phyloP scores from a whole-genome alignment of 495 filamentous ascomycete species.

The Hypoxylon cercidicola region DNA sequence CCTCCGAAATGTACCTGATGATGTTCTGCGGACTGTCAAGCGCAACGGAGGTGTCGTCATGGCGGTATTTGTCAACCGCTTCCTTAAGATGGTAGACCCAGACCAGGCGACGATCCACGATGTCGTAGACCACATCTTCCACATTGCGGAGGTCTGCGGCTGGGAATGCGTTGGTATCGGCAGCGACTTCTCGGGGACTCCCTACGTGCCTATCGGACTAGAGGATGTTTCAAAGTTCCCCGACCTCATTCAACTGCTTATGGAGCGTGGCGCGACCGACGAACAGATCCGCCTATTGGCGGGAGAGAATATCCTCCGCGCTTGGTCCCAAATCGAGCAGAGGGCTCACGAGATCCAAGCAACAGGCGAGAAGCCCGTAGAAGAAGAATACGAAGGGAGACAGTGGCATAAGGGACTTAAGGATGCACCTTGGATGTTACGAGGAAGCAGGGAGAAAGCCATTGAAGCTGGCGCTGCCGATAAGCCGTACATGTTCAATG shows the following conservation, averaged over 20 bases:
- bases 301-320: slow-evolving; percentile 62
- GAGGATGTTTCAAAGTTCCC: slow-evolving; percentile 52
- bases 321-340: slow-evolving; percentile 34
- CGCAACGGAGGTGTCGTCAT: slow-evolving; percentile 67
- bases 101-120: slow-evolving; percentile 68
- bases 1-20: slow-evolving; percentile 69
- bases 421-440: slow-evolving; percentile 34
- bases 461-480: slow-evolving; percentile 24
- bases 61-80: slow-evolving; percentile 70
- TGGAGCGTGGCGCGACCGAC: slow-evolving; percentile 63
- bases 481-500: slow-evolving; percentile 24
- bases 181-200: slow-evolving; percentile 72
- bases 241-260: slow-evolving; percentile 29
- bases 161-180: slow-evolving; percentile 71
- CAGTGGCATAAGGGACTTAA: slow-evolving; percentile 34
- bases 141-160: slow-evolving; percentile 66
- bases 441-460: slow-evolving; percentile 31
- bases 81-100: slow-evolving; percentile 66
- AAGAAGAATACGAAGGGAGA: slow-evolving; percentile 36
- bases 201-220: slow-evolving; percentile 57
- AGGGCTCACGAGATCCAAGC: slow-evolving; percentile 37
- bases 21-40: slow-evolving; percentile 64
- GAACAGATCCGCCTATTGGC: slow-evolving; percentile 61
- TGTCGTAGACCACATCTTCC: slow-evolving; percentile 70
- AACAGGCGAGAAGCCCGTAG: slow-evolving; percentile 32